Evolutionary conservation across 2,329 filamentous ascomycete species (phyloP), one percentile per base, ranked within the genome.

Genomic region (Trichoderma koningiopsis): DNA sequence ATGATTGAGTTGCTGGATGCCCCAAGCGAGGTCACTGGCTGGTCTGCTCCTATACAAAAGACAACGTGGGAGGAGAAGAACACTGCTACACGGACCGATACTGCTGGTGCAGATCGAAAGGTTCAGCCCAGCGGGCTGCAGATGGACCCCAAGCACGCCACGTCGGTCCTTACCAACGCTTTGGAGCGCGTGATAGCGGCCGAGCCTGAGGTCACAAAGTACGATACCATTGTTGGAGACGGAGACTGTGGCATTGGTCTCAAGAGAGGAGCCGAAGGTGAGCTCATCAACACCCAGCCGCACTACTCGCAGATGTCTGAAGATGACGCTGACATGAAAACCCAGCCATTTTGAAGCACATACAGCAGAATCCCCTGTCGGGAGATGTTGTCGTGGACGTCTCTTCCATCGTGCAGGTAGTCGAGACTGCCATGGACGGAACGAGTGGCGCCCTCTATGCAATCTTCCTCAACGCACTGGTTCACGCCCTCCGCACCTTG

Each of bases 231-330:
- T 14, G 93, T 97, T 29, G 94, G 94, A 53, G 94, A 97, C 76
- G 94, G 94, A 58, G 94, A 97, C 80, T 97, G 94, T 76, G 94
- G 94, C 11, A 92, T 93, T 69, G 93, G 93, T 5, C 83, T 97
- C 71, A 93, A 93, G 82, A 89, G 93, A 71, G 94, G 94, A 60
- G 93, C 94, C n/a, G 91, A 97, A 84, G 88, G 84, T 86, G 79
- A 77, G 81, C 74, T 27, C 27, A n/a, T 22, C 10, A n/a, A 10
- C 53, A 40, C 33, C 4, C 27, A 64, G 4, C 16, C 43, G n/a
- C 29, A 29, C 13, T 40, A 24, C 5, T 56, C 22, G 27, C 14
- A 29, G n/a, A 70, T 47, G 13, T 2, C 5, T 27, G 13, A 11
- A 7, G 11, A 43, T 8, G 33, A 52, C 7, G 49, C 75, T 79